Evolutionary conservation across 192 early-diverging fungal species (phyloP), one percentile per base, ranked within the genome.

Genomic region (Oehlia diaphana): DNA sequence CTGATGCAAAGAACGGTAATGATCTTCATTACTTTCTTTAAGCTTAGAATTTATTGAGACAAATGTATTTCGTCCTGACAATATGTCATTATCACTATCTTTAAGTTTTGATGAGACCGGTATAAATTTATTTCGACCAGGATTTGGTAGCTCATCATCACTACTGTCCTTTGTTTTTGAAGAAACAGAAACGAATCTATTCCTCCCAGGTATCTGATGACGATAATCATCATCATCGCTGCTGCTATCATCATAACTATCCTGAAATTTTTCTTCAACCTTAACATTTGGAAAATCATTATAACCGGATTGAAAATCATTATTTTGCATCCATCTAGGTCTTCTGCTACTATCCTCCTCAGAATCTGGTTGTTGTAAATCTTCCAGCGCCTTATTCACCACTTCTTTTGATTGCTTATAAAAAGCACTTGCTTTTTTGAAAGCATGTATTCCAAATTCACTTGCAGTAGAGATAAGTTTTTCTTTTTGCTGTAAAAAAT

Each of bases 391-490:
- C 33, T 87, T 87, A 69, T 88, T 87, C 26, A 92, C 84, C 42
- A 87, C 91, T 58, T 90, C 89, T 49, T 84, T 79, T 4, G 92
- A 86, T 75, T 91, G 90, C 44, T 91, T 85, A 42, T 92, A 86
- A 35, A 93, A 80, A 28, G 83, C 82, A 76, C 91, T 93, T 7
- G 93, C 93, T 79, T 92, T 92, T 33, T 87, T 89, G 33, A 90
- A 89, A 2, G 93, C 83, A n/a, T 83, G 89, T 37, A 84, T 83
- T 47, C 92, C 92, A 61, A 92, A 80, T 26, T 86, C 86, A 39
- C 85, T 88, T 16, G 92, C 91, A 23, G 87, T 84, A 14, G 86
- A 80, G 0, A 88, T 84, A 12, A 93, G 39, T 63, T 89, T 88
- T 37, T 89, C 88, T 62, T 86, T 89, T 44, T 85, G 85, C 26